A percentile compares a stretch with the other conserved stretches of the same genome.
phyloP scores from a whole-genome alignment of 805 yeast genomes.

The Teunomyces gatunensis region DNA sequence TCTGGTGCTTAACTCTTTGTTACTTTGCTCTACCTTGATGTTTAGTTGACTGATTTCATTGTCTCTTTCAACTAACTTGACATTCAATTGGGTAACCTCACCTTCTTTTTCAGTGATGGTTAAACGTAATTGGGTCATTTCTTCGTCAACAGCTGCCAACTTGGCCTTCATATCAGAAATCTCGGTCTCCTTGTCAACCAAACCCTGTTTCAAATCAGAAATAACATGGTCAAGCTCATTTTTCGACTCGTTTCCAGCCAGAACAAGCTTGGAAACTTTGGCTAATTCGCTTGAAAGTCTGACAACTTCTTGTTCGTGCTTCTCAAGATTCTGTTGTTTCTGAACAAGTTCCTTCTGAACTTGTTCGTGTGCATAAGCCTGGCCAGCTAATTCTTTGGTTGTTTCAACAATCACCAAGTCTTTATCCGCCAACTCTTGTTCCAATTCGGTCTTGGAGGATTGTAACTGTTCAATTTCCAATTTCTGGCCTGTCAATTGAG shows the following conservation, averaged over 20 bases:
- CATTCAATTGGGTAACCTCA: neutral
- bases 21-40: neutral
- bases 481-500: constrained; percentile 5
- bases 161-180: constrained; percentile 1
- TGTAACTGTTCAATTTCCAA: constrained; percentile 6
- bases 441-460: constrained; percentile 2
- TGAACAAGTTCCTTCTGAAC: neutral
- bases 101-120: neutral
- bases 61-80: neutral
- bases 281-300: neutral
- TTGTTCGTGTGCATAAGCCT: neutral
- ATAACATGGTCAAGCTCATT: neutral
- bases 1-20: neutral
- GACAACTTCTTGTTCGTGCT: neutral
- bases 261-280: neutral
- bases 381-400: constrained; percentile 6
- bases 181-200: constrained; percentile 3
- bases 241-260: neutral
- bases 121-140: neutral
- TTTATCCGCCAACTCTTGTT: constrained; percentile 8
- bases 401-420: constrained; percentile 9
- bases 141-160: neutral
- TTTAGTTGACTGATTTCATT: neutral
- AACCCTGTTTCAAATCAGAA: constrained; percentile 6
- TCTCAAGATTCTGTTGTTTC: neutral